A percentile compares a stretch with the other conserved stretches of the same genome.
Evolutionary conservation across 768 basidiomycete species (phyloP).

Genomic region (Porpolomopsis calyptriformis): DNA sequence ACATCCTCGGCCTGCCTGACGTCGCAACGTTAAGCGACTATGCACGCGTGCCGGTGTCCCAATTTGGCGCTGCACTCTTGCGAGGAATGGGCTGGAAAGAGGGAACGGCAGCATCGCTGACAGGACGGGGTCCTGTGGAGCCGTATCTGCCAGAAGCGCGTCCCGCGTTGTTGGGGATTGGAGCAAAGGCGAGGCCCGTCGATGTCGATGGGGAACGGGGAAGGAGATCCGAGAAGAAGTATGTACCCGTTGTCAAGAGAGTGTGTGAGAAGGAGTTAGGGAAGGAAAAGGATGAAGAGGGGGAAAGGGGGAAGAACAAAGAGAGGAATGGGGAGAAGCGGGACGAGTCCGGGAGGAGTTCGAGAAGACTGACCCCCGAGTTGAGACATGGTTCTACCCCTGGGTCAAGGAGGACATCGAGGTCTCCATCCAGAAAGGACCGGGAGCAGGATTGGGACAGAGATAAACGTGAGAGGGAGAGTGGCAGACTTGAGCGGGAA

Average conservation of each 20-base stretch:
- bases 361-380: background rate
- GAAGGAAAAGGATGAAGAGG: constrained; percentile 8
- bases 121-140: constrained; percentile 52
- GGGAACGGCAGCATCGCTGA: constrained; percentile 59
- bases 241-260: constrained; percentile 72
- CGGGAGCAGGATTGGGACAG: background rate
- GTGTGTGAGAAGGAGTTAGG: constrained; percentile 32
- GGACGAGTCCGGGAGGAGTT: background rate
- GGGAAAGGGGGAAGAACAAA: constrained; percentile 6
- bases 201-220: constrained; percentile 56
- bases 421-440: background rate
- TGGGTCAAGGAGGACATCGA: background rate
- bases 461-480: background rate
- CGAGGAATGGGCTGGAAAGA: constrained; percentile 97
- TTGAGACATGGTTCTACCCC: background rate
- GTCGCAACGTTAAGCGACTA: constrained; percentile 76
- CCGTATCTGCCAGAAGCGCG: constrained; percentile 76
- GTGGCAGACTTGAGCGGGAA: background rate
- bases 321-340: background rate
- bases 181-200: constrained; percentile 78
- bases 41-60: constrained; percentile 78
- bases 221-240: constrained; percentile 56
- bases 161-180: constrained; percentile 83
- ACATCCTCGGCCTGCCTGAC: constrained; percentile 72
- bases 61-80: constrained; percentile 87